A percentile compares a stretch with the other conserved stretches of the same genome.
Evolutionary conservation across 495 filamentous ascomycete species (phyloP).

Genomic region (Hypoxylon trugodes): DNA sequence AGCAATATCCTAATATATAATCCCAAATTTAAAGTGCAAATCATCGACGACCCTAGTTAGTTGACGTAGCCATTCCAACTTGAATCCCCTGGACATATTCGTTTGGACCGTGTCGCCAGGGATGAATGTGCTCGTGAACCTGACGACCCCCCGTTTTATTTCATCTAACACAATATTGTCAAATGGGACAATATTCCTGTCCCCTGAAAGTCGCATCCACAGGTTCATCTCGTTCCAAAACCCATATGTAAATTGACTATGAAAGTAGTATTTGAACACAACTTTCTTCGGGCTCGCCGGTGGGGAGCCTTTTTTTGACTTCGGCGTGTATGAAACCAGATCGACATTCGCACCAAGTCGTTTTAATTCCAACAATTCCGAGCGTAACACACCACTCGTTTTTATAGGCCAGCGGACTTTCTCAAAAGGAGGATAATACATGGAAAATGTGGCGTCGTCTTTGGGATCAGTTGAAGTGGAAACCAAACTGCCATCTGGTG

Average conservation of each 20-base stretch:
- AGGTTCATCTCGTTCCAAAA: constrained; percentile 51
- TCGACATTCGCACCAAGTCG: too few species aligned
- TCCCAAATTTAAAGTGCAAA: constrained; percentile 50
- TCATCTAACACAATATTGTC: constrained; percentile 51
- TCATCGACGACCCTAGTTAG: constrained; percentile 50
- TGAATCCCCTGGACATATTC: constrained; percentile 37
- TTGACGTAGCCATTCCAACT: constrained; percentile 50
- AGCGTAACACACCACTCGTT: background rate
- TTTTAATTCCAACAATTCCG: background rate
- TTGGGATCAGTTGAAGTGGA: constrained; percentile 11
- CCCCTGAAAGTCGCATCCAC: constrained; percentile 43
- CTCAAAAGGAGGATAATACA: constrained; percentile 20
- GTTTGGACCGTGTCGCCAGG: constrained; percentile 43
- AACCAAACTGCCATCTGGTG: constrained; percentile 15
- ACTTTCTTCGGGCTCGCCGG: background rate
- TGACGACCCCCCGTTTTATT: constrained; percentile 43
- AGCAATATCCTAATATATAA: constrained; percentile 53
- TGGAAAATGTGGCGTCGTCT: constrained; percentile 9
- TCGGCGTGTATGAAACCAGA: background rate
- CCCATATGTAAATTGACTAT: constrained; percentile 10
- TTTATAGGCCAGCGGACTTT: background rate
- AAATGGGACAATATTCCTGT: constrained; percentile 49
- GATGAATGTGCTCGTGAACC: constrained; percentile 52
- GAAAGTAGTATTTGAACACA: constrained; percentile 8
- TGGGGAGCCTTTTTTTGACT: too few species aligned